Evolutionary conservation across 2,329 filamentous ascomycete species (phyloP).

Genomic region (Ramularia endophylla): DNA sequence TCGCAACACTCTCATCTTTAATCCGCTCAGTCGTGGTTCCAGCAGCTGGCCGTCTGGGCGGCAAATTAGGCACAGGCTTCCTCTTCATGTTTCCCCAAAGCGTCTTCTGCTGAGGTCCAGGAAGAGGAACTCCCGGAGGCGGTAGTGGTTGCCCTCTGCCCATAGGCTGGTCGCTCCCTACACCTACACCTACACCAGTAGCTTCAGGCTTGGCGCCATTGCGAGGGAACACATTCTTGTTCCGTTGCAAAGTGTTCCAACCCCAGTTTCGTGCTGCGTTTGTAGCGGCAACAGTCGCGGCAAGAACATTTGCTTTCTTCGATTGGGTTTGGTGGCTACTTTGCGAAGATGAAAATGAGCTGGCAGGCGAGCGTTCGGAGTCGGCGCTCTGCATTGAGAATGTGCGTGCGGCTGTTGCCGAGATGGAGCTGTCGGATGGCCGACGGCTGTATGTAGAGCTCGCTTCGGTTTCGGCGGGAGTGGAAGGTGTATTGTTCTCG

Average conservation of each 20-base stretch:
- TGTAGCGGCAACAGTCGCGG: constrained; percentile 29
- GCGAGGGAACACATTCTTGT: constrained; percentile 9
- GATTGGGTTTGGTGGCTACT: constrained; percentile 7
- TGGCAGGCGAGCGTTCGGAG: constrained; percentile 9
- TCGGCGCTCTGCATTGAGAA: constrained; percentile 14
- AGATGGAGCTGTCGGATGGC: constrained; percentile 6
- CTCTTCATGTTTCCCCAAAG: constrained; percentile 14
- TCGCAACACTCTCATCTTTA: constrained; percentile 1
- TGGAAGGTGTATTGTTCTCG: background rate
- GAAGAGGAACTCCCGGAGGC: constrained; percentile 72
- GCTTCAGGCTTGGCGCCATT: constrained; percentile 37
- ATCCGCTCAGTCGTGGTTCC: background rate
- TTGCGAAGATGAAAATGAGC: constrained; percentile 7
- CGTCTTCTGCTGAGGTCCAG: constrained; percentile 36
- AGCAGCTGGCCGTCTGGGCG: background rate
- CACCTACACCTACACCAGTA: background rate
- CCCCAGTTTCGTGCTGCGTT: constrained; percentile 28
- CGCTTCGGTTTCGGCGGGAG: background rate
- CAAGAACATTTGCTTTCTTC: constrained; percentile 25
- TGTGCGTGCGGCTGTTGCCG: constrained; percentile 7
- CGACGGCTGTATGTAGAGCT: constrained; percentile 2
- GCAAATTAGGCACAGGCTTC: constrained; percentile 13
- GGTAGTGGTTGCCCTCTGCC: constrained; percentile 77
- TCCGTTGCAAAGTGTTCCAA: constrained; percentile 26
- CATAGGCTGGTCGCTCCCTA: constrained; percentile 59